Evolutionary conservation across 1,139 yeast species (phyloP).

Genomic region (Taiozyma sp.): DNA sequence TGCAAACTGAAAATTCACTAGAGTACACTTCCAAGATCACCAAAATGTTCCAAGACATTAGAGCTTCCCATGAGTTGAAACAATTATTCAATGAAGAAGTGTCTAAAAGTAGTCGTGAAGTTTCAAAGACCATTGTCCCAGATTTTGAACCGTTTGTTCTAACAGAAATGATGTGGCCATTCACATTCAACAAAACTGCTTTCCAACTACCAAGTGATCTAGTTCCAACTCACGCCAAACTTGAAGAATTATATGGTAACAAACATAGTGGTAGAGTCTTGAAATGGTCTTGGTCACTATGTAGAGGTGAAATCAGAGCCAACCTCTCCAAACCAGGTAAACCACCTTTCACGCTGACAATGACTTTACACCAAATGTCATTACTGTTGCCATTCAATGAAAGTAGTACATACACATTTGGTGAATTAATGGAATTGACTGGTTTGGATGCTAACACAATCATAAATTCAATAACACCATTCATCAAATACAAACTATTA

Average conservation of each 20-base stretch:
- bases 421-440: conserved; percentile 59
- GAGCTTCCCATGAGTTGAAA: conserved; percentile 77
- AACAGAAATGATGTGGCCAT: conserved; percentile 93
- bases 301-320: conserved; percentile 91
- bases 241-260: conserved; percentile 61
- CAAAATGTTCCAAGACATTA: conserved; percentile 94
- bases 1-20: conserved; percentile 85
- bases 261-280: conserved; percentile 86
- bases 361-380: conserved; percentile 82
- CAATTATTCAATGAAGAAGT: conserved; percentile 52
- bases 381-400: conserved; percentile 78
- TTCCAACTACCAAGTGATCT: conserved; percentile 62
- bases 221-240: conserved; percentile 55
- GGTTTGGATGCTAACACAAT: conserved; percentile 62
- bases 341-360: conserved; percentile 77
- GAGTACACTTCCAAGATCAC: conserved; percentile 94
- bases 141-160: conserved; percentile 74
- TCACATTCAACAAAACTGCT: conserved; percentile 36
- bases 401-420: conserved; percentile 49
- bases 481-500: conserved; percentile 73
- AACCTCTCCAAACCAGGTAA: conserved; percentile 77
- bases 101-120: conserved; percentile 28
- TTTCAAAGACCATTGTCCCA: conserved; percentile 36
- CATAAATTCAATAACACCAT: conserved; percentile 70
- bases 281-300: conserved; percentile 95